phyloP scores from a whole-genome alignment of 139 green algal genomes.

The Choricystis sp. region DNA sequence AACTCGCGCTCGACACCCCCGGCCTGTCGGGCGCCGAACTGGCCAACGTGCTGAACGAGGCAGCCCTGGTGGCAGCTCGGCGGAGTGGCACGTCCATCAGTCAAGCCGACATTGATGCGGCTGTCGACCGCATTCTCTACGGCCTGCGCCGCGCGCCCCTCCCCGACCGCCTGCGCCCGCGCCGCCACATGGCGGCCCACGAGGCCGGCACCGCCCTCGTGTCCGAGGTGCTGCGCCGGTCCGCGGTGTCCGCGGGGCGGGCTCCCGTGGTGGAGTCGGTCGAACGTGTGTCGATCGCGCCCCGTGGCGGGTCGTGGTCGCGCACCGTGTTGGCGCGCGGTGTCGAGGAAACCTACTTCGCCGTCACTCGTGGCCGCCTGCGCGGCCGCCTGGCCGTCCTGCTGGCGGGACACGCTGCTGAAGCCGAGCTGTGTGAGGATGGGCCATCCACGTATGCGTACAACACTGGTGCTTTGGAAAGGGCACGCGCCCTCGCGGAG shows the following conservation, averaged over 20 bases:
- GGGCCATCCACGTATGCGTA: neutral
- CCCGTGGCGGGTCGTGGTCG: constrained; percentile 30
- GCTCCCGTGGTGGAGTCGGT: constrained; percentile 40
- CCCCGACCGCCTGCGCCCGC: constrained; percentile 19
- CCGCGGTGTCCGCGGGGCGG: neutral
- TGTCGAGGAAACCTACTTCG: constrained; percentile 58
- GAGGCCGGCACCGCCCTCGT: constrained; percentile 50
- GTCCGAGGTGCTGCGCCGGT: constrained; percentile 36
- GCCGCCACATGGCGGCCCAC: constrained; percentile 18
- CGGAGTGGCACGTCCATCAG: constrained; percentile 18
- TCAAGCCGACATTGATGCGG: constrained; percentile 54
- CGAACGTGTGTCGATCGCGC: constrained; percentile 57
- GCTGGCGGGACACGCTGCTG: constrained; percentile 42
- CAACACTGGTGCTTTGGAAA: neutral
- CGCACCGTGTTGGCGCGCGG: constrained; percentile 51
- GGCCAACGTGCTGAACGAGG: constrained; percentile 92
- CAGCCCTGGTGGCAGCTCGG: constrained; percentile 54
- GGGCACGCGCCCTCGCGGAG: neutral
- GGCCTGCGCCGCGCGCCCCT: constrained; percentile 47
- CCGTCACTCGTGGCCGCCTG: constrained; percentile 53
- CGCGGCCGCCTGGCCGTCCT: constrained; percentile 52
- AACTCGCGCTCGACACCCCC: constrained; percentile 80
- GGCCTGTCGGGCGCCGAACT: constrained; percentile 81
- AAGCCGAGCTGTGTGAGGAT: constrained; percentile 15
- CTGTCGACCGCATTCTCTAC: constrained; percentile 48